Evolutionary conservation across 192 early-diverging fungal species (phyloP).

Genomic region (Hyaloraphidium curvatum): DNA sequence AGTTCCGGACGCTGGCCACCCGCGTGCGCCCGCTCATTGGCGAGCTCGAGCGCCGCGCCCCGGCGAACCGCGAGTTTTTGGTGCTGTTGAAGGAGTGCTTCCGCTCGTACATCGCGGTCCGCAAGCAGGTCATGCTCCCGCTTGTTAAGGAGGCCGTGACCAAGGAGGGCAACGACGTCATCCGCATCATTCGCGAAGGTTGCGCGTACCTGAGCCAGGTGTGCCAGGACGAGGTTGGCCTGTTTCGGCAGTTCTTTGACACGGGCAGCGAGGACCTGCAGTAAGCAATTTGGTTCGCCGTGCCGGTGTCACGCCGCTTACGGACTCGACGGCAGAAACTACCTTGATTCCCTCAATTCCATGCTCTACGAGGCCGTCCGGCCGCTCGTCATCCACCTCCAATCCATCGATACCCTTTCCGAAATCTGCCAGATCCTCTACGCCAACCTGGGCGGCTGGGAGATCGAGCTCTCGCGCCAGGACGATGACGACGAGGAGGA

Average conservation of each 20-base stretch:
- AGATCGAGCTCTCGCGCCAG: slow-evolving; percentile 7
- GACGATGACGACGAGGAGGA: slow-evolving; percentile 10
- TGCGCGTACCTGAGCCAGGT: slow-evolving; percentile 66
- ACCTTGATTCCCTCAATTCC: slow-evolving; percentile 52
- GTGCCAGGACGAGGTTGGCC: slow-evolving; percentile 60
- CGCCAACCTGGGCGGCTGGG: neutral
- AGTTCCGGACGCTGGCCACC: slow-evolving; percentile 50
- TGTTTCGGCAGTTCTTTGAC: slow-evolving; percentile 65
- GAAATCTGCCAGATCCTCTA: slow-evolving; percentile 54
- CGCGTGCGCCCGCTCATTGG: slow-evolving; percentile 37
- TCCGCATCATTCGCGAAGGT: no score
- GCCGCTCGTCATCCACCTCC: slow-evolving; percentile 73
- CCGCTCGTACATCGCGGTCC: slow-evolving; percentile 48
- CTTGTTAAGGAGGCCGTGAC: slow-evolving; percentile 41
- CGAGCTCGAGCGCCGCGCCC: slow-evolving; percentile 58
- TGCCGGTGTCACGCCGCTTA: no score
- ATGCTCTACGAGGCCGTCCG: slow-evolving; percentile 69
- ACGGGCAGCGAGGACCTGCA: slow-evolving; percentile 48
- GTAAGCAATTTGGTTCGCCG: no score
- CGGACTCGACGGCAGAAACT: slow-evolving; percentile 28
- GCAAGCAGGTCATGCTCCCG: slow-evolving; percentile 45
- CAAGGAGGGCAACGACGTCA: slow-evolving; percentile 23
- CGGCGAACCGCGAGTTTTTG: slow-evolving; percentile 45
- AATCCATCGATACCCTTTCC: slow-evolving; percentile 57
- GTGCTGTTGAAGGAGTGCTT: slow-evolving; percentile 53